Evolutionary conservation across 768 basidiomycete genomes (phyloP), one percentile per base, ranked within the genome.

Genomic region (Tylopilus subfusipes): DNA sequence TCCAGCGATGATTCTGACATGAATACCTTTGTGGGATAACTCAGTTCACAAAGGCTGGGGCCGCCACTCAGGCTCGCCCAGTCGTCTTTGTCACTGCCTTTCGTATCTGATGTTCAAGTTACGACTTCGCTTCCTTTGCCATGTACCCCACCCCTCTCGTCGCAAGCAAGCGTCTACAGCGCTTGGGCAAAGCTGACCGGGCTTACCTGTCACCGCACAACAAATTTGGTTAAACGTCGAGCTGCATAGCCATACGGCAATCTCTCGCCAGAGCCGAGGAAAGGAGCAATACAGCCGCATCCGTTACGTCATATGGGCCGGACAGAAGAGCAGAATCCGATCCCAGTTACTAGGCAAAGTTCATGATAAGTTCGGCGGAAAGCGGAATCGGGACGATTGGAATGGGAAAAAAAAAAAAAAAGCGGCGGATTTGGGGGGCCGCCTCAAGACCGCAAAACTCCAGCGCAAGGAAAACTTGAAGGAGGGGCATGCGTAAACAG

Each of bases 281-380:
- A n/a, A 46, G 48, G 45, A 46, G 16, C 31, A n/a, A 1, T 13
- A 27, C 25, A 5, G 8, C 46, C 29, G 25, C 25, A 39, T 44
- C 57, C 57, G 57, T 14, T n/a, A 25, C 39, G 13, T 55, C 58
- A n/a, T n/a, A n/a, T n/a, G n/a, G n/a, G n/a, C n/a, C n/a, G n/a
- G 58, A 59, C 52, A n/a, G 57, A 59, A 48, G 54, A 33, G 38
- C 51, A 57, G 57, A 44, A 33, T 42, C 38, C n/a, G n/a, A n/a
- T n/a, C n/a, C n/a, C n/a, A n/a, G n/a, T n/a, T n/a, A n/a, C n/a
- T n/a, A n/a, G n/a, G n/a, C n/a, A n/a, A n/a, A n/a, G n/a, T n/a
- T n/a, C n/a, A n/a, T n/a, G n/a, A n/a, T n/a, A n/a, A n/a, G n/a
- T n/a, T n/a, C n/a, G n/a, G n/a, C n/a, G n/a, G n/a, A n/a, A 58